phyloP scores from a whole-genome alignment of 805 yeast genomes.

The Ogataea pignaliae region DNA sequence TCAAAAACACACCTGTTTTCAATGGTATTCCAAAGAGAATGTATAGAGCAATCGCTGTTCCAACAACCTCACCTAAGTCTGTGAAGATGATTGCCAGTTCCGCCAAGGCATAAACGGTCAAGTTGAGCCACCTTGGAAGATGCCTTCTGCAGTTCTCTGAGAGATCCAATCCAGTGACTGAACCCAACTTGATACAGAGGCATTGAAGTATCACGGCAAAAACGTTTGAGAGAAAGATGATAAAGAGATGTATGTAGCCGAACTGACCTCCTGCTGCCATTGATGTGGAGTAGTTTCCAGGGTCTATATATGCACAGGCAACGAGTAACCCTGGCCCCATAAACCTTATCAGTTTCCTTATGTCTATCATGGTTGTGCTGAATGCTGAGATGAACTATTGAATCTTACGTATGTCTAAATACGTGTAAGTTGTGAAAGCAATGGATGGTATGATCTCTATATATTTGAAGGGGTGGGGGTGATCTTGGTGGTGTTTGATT shows the following conservation, averaged over 20 bases:
- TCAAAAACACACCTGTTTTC: constrained; percentile 67
- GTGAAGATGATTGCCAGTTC: constrained; percentile 90
- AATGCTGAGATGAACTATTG: not conserved
- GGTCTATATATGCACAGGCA: constrained; percentile 89
- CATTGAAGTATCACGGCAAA: constrained; percentile 82
- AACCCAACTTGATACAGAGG: constrained; percentile 79
- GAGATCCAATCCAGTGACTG: constrained; percentile 84
- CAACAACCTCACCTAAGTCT: constrained; percentile 91
- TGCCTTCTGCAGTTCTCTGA: constrained; percentile 78
- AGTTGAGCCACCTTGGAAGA: constrained; percentile 63
- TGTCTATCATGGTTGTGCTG: constrained; percentile 7
- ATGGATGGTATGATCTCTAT: too few species aligned
- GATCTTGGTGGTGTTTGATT: too few species aligned
- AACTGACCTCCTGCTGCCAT: constrained; percentile 84
- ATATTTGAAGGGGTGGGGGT: too few species aligned
- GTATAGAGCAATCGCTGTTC: constrained; percentile 82
- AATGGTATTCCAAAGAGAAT: constrained; percentile 74
- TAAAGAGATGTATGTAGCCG: constrained; percentile 67
- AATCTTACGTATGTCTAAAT: too few species aligned
- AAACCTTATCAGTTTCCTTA: constrained; percentile 55
- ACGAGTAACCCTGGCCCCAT: constrained; percentile 88
- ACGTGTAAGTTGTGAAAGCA: too few species aligned
- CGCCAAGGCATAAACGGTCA: constrained; percentile 62
- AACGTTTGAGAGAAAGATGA: constrained; percentile 70
- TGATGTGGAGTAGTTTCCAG: constrained; percentile 89